Conservation (phyloP, 2,329 filamentous ascomycete genomes). For the Aspergillus fumigatus region DNA sequence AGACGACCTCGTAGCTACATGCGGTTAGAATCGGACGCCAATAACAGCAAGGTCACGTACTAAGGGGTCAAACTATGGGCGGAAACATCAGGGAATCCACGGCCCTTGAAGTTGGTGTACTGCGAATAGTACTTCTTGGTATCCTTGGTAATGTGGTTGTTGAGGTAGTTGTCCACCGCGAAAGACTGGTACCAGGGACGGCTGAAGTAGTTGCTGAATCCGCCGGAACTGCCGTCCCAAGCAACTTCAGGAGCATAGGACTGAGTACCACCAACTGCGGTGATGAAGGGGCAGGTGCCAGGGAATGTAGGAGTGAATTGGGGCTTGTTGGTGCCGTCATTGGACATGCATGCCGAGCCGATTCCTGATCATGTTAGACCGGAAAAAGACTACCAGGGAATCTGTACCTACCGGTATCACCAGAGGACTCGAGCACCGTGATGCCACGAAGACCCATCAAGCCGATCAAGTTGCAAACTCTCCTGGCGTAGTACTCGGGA, state of each 20-base stretch:
- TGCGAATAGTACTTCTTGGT: constrained; percentile 37
- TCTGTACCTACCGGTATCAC: constrained; percentile 41
- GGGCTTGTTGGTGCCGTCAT: constrained; percentile 54
- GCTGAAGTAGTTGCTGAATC: constrained; percentile 50
- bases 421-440: constrained; percentile 58
- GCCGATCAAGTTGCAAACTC: constrained; percentile 60
- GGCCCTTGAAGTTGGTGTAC: constrained; percentile 49
- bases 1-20: constrained; percentile 12
- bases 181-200: constrained; percentile 46
- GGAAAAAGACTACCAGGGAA: neutral
- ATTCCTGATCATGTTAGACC: constrained; percentile 40
- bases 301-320: constrained; percentile 62
- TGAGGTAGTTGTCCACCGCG: constrained; percentile 44
- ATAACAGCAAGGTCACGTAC: constrained; percentile 40
- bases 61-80: constrained; percentile 49
- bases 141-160: constrained; percentile 26
- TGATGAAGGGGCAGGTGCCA: constrained; percentile 64
- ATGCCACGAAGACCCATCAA: constrained; percentile 65
- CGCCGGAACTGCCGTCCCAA: constrained; percentile 43
- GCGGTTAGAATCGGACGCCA: neutral
- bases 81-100: constrained; percentile 56
- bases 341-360: constrained; percentile 52
- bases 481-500: constrained; percentile 55
- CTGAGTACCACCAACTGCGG: constrained; percentile 59
- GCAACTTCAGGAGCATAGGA: constrained; percentile 46